Evolutionary conservation across 495 filamentous ascomycete species (phyloP), one percentile per base, ranked within the genome.

Genomic region (Penicillium silybi): DNA sequence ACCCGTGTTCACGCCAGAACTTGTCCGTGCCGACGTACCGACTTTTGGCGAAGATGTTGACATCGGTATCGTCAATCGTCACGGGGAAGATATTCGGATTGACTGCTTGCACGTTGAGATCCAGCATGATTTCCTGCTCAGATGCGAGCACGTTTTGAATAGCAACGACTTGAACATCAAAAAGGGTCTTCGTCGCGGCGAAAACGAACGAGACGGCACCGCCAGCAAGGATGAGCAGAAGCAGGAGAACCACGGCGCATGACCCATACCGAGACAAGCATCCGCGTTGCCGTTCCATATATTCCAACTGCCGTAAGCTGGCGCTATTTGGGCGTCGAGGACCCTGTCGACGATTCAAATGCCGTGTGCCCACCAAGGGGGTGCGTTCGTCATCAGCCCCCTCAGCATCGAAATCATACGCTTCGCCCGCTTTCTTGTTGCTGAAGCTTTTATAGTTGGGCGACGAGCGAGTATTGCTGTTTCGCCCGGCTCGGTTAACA

Each of bases 111-210:
- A 98, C 87, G n/a, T 87, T 82, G 8, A 97, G 73, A 61, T 98
- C 92, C 54, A 98, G 76, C 85, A 98, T 97, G 17, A 98, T 78
- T 62, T 97, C 95, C 67, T 96, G 88, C 63, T 96, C 87, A 54
- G 89, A 95, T 6, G 91, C 91, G 26, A 97, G 79, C 16, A 98
- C 90, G 58, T 96, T 92, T 56, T 85, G 82, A 53, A 98, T 87
- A 35, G 85, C 84, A 37, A 84, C 66, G 25, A 97, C 76, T 40
- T 83, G 73, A 47, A 97, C 85, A 40, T 88, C 83, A 37, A 84
- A 70, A 10, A 98, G 77, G 7, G 91, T 86, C 54, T 95, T 90
- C n/a, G 90, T 95, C 35, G 90, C 91, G 17, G 90, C 86, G 56
- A 95, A 83, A 62, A 97, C 78, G 69, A 97, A 95, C 13, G 86